Conservation (phyloP, 129 eudicot species). For the Pittosporum tobira region DNA sequence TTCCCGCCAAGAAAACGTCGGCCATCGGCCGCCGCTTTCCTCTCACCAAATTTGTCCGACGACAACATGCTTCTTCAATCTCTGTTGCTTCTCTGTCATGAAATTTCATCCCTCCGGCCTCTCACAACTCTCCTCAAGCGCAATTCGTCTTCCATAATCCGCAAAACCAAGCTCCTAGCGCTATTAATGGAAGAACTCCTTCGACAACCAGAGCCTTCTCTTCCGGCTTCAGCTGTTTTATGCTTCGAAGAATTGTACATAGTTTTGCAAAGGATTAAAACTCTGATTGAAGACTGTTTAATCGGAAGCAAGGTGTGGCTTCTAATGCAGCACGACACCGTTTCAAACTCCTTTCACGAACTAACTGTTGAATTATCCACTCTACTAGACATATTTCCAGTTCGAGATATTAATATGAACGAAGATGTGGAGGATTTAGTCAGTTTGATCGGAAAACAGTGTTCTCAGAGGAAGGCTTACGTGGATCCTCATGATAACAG, state of each 20-base stretch:
- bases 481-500: constrained; percentile 34
- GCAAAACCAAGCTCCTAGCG: constrained; percentile 49
- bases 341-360: constrained; percentile 46
- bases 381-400: constrained; percentile 67
- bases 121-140: constrained; percentile 39
- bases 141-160: constrained; percentile 49
- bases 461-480: constrained; percentile 21
- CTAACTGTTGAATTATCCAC: constrained; percentile 67
- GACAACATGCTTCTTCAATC: constrained; percentile 39
- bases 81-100: constrained; percentile 37
- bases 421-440: constrained; percentile 58
- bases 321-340: constrained; percentile 43
- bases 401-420: constrained; percentile 37
- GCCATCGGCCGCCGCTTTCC: constrained; percentile 35
- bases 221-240: constrained; percentile 57
- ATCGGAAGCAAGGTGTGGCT: constrained; percentile 72
- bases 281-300: constrained; percentile 51
- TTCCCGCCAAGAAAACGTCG: constrained; percentile 61
- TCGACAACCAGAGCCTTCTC: constrained; percentile 15
- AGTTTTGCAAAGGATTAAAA: constrained; percentile 53
- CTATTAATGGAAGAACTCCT: constrained; percentile 55
- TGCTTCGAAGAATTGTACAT: constrained; percentile 79
- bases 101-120: constrained; percentile 47
- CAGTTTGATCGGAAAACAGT: constrained; percentile 52
- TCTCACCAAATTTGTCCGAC: constrained; percentile 37